Conservation (phyloP, 2,329 filamentous ascomycete genomes). For the Stemphylium vesicarium region DNA sequence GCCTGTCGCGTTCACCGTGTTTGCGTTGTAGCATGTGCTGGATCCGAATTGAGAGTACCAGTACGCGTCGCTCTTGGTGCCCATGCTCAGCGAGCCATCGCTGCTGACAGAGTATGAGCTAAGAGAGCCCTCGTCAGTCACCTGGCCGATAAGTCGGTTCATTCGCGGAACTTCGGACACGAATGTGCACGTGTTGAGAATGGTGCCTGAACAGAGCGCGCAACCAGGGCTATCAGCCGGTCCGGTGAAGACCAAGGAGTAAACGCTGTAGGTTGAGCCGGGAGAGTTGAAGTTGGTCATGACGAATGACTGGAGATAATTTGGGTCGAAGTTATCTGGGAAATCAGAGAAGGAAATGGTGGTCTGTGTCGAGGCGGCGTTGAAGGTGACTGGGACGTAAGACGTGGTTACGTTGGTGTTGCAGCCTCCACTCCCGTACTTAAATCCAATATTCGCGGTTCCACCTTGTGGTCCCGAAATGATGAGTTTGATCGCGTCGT, state of each 20-base stretch:
- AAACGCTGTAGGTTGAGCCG: slow-evolving; percentile 2
- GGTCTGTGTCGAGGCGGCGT: slow-evolving; percentile 1
- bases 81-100: slow-evolving; percentile 7
- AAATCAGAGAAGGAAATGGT: slow-evolving; percentile 8
- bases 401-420: slow-evolving; percentile 10
- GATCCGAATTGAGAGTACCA: slow-evolving; percentile 10
- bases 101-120: slow-evolving; percentile 3
- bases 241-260: slow-evolving; percentile 7
- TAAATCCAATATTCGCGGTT: slow-evolving; percentile 9
- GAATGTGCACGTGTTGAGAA: slow-evolving; percentile 12
- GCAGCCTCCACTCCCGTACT: slow-evolving; percentile 5
- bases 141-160: slow-evolving; percentile 2
- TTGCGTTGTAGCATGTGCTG: slow-evolving; percentile 8
- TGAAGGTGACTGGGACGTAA: slow-evolving; percentile 10
- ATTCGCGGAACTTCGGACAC: neutral
- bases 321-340: neutral
- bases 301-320: slow-evolving; percentile 6
- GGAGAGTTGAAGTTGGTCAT: slow-evolving; percentile 8
- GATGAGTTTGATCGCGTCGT: slow-evolving; percentile 5
- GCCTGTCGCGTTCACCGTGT: slow-evolving; percentile 6
- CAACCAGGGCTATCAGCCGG: slow-evolving; percentile 12
- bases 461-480: slow-evolving; percentile 8
- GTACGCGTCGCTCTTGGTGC: neutral
- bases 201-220: slow-evolving; percentile 11
- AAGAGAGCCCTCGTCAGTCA: slow-evolving; percentile 11